phyloP scores from a whole-genome alignment of 208 protist species.

The Sergeia podlipaevii region DNA sequence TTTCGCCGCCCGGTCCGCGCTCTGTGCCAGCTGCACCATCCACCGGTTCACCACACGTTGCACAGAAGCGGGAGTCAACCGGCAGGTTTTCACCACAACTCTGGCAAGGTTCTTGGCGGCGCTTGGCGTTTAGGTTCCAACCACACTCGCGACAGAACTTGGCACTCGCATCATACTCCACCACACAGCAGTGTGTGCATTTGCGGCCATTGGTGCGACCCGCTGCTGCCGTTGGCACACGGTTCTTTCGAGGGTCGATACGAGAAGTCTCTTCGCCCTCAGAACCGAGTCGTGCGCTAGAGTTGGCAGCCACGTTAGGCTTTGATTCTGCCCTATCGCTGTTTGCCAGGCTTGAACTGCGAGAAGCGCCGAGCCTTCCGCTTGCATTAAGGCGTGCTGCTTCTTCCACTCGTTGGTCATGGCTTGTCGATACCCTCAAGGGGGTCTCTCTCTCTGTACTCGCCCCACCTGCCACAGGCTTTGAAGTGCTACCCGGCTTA shows the following conservation, averaged over 20 bases:
- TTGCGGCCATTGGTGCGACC: constrained; percentile 25
- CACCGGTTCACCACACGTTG: constrained; percentile 72
- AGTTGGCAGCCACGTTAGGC: too few relatives aligned
- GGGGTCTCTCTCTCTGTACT: not conserved
- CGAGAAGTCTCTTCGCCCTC: constrained; percentile 11
- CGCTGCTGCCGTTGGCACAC: constrained; percentile 35
- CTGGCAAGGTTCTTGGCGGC: constrained; percentile 35
- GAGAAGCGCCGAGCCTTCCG: too few relatives aligned
- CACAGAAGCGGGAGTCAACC: constrained; percentile 76
- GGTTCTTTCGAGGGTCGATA: constrained; percentile 29
- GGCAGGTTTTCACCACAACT: constrained; percentile 68
- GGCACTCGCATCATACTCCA: constrained; percentile 74
- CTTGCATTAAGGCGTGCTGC: too few relatives aligned
- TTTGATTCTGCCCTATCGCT: too few relatives aligned
- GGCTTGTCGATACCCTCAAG: not conserved
- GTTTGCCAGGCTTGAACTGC: too few relatives aligned
- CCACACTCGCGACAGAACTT: constrained; percentile 88
- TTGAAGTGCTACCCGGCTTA: constrained; percentile 63
- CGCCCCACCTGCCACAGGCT: constrained; percentile 7
- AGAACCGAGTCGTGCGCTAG: too few relatives aligned
- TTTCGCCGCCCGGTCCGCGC: constrained; percentile 33
- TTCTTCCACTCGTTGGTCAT: not conserved
- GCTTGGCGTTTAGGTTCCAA: constrained; percentile 29
- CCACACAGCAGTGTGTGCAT: constrained; percentile 54
- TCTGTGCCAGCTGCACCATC: constrained; percentile 36